Percentiles rank a stretch among this genome's conserved stretches.
Evolutionary conservation across 352 stramenopile species (phyloP).

Genomic region (Globisporangium acanthophoron): DNA sequence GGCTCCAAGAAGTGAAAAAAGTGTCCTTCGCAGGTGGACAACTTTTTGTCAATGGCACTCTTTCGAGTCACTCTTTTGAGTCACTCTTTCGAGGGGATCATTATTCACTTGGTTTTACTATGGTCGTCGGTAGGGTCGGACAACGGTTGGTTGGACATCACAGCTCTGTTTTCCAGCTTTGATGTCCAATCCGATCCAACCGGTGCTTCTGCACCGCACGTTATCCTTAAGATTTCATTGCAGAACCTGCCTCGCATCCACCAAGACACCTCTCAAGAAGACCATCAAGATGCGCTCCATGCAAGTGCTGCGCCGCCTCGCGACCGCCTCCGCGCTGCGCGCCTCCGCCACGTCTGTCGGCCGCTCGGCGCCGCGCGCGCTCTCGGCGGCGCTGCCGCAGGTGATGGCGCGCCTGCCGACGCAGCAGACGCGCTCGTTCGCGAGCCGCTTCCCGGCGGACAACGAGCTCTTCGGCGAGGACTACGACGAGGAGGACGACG

Average conservation of each 20-base stretch:
- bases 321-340: conserved; percentile 5
- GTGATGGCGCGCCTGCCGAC: background rate
- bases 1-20: conserved; percentile 54
- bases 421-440: conserved; percentile 33
- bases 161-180: background rate
- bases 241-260: background rate
- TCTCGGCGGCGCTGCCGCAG: conserved; percentile 1
- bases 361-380: conserved; percentile 1
- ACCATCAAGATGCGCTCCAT: conserved; percentile 12
- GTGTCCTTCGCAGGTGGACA: background rate
- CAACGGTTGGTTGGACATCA: background rate
- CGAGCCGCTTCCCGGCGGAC: conserved; percentile 19
- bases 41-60: background rate
- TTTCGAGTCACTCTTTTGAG: too few species aligned
- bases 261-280: background rate
- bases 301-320: conserved; percentile 14
- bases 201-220: background rate
- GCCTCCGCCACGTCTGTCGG: background rate
- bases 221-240: background rate
- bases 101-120: background rate
- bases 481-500: conserved; percentile 58
- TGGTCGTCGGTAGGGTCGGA: background rate
- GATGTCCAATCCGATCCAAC: background rate
- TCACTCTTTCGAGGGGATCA: too few species aligned
- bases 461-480: conserved; percentile 32